Percentiles rank a stretch among this genome's conserved stretches.
Evolutionary conservation across 2,329 filamentous ascomycete genomes (phyloP).

Genomic region (Xylariaceae sp.): DNA sequence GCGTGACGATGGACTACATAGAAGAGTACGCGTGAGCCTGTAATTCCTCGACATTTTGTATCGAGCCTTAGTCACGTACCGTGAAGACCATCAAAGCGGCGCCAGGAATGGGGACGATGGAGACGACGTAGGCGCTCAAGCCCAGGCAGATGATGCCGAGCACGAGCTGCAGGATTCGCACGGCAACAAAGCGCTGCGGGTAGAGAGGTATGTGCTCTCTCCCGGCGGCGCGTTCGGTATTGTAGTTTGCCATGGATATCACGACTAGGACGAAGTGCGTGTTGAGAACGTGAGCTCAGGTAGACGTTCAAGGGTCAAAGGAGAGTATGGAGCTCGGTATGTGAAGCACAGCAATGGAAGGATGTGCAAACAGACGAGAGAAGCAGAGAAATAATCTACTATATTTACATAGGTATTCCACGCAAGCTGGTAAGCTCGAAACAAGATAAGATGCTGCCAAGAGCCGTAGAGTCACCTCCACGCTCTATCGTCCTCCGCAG

Average conservation of each 20-base stretch:
- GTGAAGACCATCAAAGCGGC: slow-evolving; percentile 35
- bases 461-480: too few species aligned
- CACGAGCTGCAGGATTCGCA: slow-evolving; percentile 43
- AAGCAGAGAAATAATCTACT: too few species aligned
- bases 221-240: slow-evolving; percentile 33
- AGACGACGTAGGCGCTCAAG: slow-evolving; percentile 42
- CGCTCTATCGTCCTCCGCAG: too few species aligned
- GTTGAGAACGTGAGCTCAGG: neutral
- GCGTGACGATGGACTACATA: slow-evolving; percentile 37
- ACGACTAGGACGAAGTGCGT: neutral
- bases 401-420: too few species aligned
- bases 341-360: too few species aligned
- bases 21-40: neutral
- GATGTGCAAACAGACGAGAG: too few species aligned
- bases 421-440: too few species aligned
- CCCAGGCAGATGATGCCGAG: slow-evolving; percentile 43
- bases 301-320: too few species aligned
- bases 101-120: slow-evolving; percentile 27
- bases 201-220: slow-evolving; percentile 44
- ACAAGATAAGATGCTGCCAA: too few species aligned
- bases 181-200: slow-evolving; percentile 39
- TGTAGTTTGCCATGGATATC: slow-evolving; percentile 25
- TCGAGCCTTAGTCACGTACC: slow-evolving; percentile 30
- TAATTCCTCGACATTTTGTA: neutral
- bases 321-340: too few species aligned